Evolutionary conservation across 768 basidiomycete genomes (phyloP).

Genomic region (Coprinellus micaceus): DNA sequence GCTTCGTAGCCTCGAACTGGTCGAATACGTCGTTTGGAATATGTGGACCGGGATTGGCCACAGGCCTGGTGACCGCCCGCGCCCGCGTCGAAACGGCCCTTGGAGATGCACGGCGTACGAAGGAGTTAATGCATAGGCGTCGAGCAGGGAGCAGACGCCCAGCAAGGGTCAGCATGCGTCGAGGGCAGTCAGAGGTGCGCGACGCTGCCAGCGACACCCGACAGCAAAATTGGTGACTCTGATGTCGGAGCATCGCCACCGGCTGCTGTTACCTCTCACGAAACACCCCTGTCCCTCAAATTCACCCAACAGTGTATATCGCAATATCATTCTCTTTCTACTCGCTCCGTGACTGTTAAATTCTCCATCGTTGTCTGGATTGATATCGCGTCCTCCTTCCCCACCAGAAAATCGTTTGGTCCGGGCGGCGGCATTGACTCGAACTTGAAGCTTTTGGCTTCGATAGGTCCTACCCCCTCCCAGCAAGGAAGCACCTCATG

Average conservation of each 20-base stretch:
- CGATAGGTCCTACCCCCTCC: constrained; percentile 22
- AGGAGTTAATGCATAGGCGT: background rate
- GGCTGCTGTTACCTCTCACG: no score
- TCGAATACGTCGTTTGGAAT: background rate
- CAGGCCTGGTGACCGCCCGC: background rate
- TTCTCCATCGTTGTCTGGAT: no score
- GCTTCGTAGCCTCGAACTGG: background rate
- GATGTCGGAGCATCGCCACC: background rate
- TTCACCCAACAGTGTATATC: no score
- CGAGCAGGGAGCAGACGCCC: background rate
- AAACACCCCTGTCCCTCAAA: no score
- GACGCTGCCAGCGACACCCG: background rate
- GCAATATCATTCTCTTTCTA: no score
- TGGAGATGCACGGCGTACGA: background rate
- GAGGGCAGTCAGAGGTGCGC: background rate
- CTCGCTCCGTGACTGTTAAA: no score
- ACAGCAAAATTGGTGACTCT: background rate
- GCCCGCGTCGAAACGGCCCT: background rate
- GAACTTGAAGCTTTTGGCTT: no score
- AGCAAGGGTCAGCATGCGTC: background rate
- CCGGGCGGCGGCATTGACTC: no score
- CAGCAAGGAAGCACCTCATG: constrained; percentile 32
- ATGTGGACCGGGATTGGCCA: background rate
- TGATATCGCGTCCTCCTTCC: no score
- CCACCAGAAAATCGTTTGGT: no score